These are phyloP conservation scores for Persicaria tinctoria DNA, from an alignment of 148 eudicot genomes.

Conservation along the genomic window DNA sequence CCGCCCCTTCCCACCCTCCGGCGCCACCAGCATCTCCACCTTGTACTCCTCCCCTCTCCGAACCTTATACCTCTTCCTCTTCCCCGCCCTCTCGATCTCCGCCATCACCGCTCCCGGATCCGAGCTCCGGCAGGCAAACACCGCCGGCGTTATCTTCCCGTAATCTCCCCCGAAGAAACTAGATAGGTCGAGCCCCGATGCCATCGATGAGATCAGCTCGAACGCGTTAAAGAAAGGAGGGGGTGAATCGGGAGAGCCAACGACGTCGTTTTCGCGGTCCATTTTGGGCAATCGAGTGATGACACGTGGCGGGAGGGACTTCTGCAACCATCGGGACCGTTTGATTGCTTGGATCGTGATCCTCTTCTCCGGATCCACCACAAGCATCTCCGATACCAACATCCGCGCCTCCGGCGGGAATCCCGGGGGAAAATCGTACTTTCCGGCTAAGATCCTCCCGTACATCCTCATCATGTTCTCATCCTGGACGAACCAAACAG, in stretches of 20 bases:
- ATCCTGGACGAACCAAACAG: conserved; percentile 12
- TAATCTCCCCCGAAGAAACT: conserved; percentile 30
- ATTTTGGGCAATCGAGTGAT: not conserved
- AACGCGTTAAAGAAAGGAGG: conserved; percentile 45
- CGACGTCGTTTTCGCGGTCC: not conserved
- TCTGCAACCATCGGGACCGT: conserved; percentile 39
- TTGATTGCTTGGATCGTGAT: conserved; percentile 29
- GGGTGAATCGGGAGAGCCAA: conserved; percentile 11
- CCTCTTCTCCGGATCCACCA: conserved; percentile 27
- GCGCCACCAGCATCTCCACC: conserved; percentile 39
- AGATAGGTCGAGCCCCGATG: conserved; percentile 56
- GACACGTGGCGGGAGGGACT: not conserved
- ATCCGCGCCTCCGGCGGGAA: conserved; percentile 26
- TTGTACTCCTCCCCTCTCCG: conserved; percentile 32
- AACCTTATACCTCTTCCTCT: conserved; percentile 18
- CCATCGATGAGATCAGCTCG: conserved; percentile 50
- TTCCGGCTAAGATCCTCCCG: conserved; percentile 27
- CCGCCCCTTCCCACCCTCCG: conserved; percentile 63
- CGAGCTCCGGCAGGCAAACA: conserved; percentile 38
- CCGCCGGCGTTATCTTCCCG: conserved; percentile 22
- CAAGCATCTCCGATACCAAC: conserved; percentile 28
- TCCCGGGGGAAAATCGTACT: conserved; percentile 23
- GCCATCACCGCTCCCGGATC: conserved; percentile 21
- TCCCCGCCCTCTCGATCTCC: conserved; percentile 25
- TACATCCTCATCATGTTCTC: conserved; percentile 35